Conservation (phyloP, 2,329 filamentous ascomycete genomes). For the Sphaerostilbella broomeana region DNA sequence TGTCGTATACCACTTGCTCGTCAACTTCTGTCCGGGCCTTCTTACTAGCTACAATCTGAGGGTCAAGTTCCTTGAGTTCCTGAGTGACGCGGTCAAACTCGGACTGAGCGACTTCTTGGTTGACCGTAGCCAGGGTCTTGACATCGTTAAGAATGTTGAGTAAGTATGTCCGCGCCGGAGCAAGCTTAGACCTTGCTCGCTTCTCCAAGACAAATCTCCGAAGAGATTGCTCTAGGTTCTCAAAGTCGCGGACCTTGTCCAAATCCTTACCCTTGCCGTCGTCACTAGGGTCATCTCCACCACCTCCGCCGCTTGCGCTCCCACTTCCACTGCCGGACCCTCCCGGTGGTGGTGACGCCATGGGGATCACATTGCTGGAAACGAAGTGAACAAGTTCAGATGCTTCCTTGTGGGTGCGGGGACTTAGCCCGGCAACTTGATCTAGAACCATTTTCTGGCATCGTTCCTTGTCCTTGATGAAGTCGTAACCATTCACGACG, state of each 20-base stretch:
- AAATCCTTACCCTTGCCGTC: slow-evolving; percentile 81
- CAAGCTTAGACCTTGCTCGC: slow-evolving; percentile 87
- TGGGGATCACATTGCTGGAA: slow-evolving; percentile 89
- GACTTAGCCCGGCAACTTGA: slow-evolving; percentile 81
- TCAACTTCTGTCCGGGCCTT: slow-evolving; percentile 73
- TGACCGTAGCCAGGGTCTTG: slow-evolving; percentile 74
- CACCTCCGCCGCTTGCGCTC: slow-evolving; percentile 47
- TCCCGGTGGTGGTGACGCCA: slow-evolving; percentile 52
- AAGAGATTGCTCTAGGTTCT: slow-evolving; percentile 79
- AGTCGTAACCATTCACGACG: slow-evolving; percentile 95
- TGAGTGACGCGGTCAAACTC: slow-evolving; percentile 77
- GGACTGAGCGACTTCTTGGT: slow-evolving; percentile 75
- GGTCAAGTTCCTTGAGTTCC: slow-evolving; percentile 77
- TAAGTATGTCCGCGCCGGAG: slow-evolving; percentile 90
- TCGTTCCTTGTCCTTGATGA: slow-evolving; percentile 82
- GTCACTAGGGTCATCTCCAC: slow-evolving; percentile 48
- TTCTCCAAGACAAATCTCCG: slow-evolving; percentile 94
- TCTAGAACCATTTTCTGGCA: slow-evolving; percentile 92
- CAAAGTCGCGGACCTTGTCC: slow-evolving; percentile 84
- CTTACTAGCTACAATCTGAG: slow-evolving; percentile 75
- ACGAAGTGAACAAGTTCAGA: slow-evolving; percentile 95
- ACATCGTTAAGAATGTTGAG: slow-evolving; percentile 89
- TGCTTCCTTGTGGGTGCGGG: slow-evolving; percentile 86
- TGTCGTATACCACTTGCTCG: slow-evolving; percentile 72
- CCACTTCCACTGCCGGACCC: slow-evolving; percentile 47